A percentile compares a stretch with the other conserved stretches of the same genome.
Evolutionary conservation across 192 early-diverging fungal species (phyloP).

Genomic region (Cetraspora pellucida): DNA sequence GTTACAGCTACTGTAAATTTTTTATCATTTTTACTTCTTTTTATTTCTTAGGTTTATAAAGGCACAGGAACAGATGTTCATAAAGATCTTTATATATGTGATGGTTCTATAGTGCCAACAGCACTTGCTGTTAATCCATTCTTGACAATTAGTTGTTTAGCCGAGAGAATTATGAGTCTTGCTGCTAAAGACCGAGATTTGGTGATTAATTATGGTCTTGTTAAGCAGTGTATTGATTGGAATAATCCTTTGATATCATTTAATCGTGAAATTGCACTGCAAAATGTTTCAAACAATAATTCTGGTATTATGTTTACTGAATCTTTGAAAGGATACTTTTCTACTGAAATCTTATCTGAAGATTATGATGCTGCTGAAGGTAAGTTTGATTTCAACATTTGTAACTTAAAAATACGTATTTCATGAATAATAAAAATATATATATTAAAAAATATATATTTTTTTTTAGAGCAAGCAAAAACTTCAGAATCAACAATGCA

Average conservation of each 20-base stretch:
- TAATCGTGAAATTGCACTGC: conserved; percentile 23
- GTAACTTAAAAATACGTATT: no score
- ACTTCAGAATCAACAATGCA: conserved; percentile 46
- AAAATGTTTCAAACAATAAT: conserved; percentile 11
- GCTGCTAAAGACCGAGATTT: conserved; percentile 43
- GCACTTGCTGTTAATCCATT: conserved; percentile 54
- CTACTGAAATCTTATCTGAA: conserved; percentile 40
- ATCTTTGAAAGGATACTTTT: conserved; percentile 49
- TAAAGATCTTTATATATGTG: conserved; percentile 51
- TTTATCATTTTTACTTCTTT: no score
- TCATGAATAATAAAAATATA: not conserved
- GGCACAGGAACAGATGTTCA: conserved; percentile 44
- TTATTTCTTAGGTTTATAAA: conserved; percentile 36
- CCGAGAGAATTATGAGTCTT: conserved; percentile 44
- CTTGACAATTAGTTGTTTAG: conserved; percentile 49
- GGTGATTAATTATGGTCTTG: conserved; percentile 47
- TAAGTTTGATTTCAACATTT: not conserved
- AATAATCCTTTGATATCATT: conserved; percentile 28
- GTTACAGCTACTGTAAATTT: no score
- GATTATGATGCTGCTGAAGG: conserved; percentile 44
- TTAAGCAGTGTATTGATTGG: conserved; percentile 39
- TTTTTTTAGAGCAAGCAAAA: conserved; percentile 38
- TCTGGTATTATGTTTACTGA: conserved; percentile 44
- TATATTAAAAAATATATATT: not conserved
- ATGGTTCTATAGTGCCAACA: conserved; percentile 52